Base-by-base conservation (phyloP, 805 yeast species). In the Hanseniaspora taiwanica region DNA sequence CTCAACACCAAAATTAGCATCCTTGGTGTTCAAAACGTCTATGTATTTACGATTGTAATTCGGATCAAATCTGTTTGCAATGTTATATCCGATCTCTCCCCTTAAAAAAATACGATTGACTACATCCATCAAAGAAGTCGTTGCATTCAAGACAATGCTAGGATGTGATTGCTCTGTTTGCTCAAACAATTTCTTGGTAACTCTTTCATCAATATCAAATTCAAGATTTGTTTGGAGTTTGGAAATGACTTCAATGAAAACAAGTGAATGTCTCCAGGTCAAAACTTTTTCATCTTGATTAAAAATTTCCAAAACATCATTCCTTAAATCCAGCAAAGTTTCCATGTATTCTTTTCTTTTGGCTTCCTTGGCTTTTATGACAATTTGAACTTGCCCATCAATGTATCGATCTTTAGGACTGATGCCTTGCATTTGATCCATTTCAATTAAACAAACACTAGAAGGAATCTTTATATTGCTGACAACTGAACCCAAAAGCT, bases 111-210 rank as follows among this genome's bases (percentile, higher is more conserved):
- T 47, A 40, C 72, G 71, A 42, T 64, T 63, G 19, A 75, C 52
- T 4, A 78, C 46, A n/a, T 71, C 66, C 2, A 78, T 64, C 23
- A 81, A 53, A 16, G 85, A 79, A 39, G 71, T 73, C 43, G 78
- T 58, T 16, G 81, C 77, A 27, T 74, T 55, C 41, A 76, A 68
- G 1, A 82, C 65, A 35, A 83, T 59, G 2, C 69, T 59, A 0
- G 95, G 94, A 55, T 84, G 93, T 18, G 73, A 73, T n/a, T 71
- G 67, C 12, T 66, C 58, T 1, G 81, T 68, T 25, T 65, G 64
- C 2, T 62, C 58, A 7, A 71, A 64, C 24, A 81, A 58, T 2
- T 69, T 49, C 25, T 55, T 55, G 9, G 77, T 48, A 1, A 69
- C 63, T 1, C 61, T 62, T 3, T 56, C 51, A 38, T 65, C 63